Base-by-base conservation (phyloP, 177 flowering plant species). In the Vitis hybrid region DNA sequence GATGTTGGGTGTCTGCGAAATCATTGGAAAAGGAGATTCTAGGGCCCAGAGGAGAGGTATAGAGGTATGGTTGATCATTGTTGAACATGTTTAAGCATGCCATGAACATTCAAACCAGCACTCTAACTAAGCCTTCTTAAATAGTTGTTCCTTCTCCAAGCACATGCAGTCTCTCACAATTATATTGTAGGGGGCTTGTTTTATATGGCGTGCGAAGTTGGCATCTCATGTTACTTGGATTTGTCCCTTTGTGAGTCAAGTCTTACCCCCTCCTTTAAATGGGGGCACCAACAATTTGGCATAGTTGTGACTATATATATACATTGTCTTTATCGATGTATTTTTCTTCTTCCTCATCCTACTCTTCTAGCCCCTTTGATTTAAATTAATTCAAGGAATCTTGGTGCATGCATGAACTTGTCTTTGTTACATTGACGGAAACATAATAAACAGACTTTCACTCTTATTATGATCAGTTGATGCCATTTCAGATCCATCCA, bases 1-100 rank as follows among this genome's bases (percentile, higher is more conserved):
- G 69, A 32, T 79, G 81, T 27, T 85, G 83, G 58, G 82, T 27
- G 27, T 86, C 93, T 9, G 71, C 87, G 71, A 93, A 90, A 69
- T 88, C 97, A 78, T 79, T 87, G 27, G 98, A 93, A 81, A 93
- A 93, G 56, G 97, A 93, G 78, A 93, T 91, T 74, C 98, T 90
- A 40, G 98, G 95, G 75, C 89, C 86, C 87, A 89, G 83, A 2
- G 81, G 69, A 51, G 83, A 71, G 51, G 81, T 49, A 56, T 49
- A 77, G 63, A 72, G 64, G 68, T 71, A 67, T 65, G 72, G 77
- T 9, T 75, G 70, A 69, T 76, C 52, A 14, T 19, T 69, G 73
- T 69, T 65, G 66, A 71, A 70, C 74, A 75, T 61, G 75, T 70
- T 66, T 35, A 59, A 24, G 69, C 62, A 76, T 62, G 69, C 65